Conservation (phyloP, 345 rosid genomes). For the Punica granatum region DNA sequence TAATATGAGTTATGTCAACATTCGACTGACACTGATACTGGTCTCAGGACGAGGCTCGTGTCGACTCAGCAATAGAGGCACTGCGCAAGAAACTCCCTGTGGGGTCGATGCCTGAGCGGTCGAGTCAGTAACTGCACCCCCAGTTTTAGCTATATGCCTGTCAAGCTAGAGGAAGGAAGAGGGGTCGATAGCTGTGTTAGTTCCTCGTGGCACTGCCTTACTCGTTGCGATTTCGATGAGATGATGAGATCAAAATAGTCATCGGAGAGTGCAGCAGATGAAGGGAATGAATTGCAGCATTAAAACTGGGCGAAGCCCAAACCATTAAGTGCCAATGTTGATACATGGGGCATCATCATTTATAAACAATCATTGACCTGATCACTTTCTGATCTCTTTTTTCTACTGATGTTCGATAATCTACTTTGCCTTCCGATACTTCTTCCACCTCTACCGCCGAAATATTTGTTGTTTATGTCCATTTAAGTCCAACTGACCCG, state of each 20-base stretch:
- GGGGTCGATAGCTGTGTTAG: background rate
- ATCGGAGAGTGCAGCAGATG: background rate
- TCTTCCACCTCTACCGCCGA: too few relatives aligned
- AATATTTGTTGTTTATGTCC: too few relatives aligned
- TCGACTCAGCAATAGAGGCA: conserved; percentile 44
- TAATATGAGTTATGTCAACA: background rate
- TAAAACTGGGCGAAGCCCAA: background rate
- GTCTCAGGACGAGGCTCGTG: conserved; percentile 49
- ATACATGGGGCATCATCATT: background rate
- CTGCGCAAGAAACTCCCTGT: conserved; percentile 46
- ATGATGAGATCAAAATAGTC: background rate
- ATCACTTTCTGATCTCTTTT: background rate
- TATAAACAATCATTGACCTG: background rate
- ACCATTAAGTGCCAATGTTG: background rate
- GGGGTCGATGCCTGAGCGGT: conserved; percentile 34
- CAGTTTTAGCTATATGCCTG: background rate
- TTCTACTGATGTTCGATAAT: too few relatives aligned
- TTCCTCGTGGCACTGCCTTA: background rate
- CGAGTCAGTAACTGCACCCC: conserved; percentile 13
- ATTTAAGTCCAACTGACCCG: too few relatives aligned
- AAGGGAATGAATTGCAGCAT: background rate
- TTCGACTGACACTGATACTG: background rate
- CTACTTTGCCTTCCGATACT: too few relatives aligned
- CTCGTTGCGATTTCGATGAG: background rate
- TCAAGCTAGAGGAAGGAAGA: background rate